phyloP scores from a whole-genome alignment of 352 stramenopile species.

The Thalassiosira mediterranea region DNA sequence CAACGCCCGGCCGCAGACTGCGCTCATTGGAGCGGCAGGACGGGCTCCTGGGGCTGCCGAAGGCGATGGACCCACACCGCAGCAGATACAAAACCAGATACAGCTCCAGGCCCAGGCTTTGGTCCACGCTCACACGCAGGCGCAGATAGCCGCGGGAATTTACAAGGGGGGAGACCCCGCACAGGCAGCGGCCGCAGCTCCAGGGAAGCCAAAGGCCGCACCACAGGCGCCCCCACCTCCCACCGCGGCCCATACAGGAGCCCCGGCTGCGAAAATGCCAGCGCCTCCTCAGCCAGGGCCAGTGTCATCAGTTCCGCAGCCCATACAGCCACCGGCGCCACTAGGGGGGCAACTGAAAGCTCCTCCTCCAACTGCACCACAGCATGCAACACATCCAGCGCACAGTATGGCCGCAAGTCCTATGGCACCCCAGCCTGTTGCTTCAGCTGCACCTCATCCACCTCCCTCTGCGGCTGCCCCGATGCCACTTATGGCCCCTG shows the following conservation, averaged over 20 bases:
- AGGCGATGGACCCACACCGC: conserved; percentile 43
- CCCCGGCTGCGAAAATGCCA: conserved; percentile 1
- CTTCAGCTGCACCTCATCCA: neutral
- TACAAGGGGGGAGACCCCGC: conserved; percentile 60
- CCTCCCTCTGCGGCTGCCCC: conserved; percentile 1
- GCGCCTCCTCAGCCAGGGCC: neutral
- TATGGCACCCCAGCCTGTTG: neutral
- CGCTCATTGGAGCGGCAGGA: conserved; percentile 19
- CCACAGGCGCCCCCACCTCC: conserved; percentile 2
- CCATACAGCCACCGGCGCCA: neutral
- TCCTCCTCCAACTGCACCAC: neutral
- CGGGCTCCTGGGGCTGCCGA: conserved; percentile 20
- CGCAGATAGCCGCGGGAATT: conserved; percentile 77
- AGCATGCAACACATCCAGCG: no score
- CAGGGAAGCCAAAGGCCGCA: conserved; percentile 6
- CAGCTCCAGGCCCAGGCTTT: conserved; percentile 72
- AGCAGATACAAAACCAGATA: conserved; percentile 81
- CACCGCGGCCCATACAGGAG: neutral
- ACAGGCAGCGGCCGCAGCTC: neutral
- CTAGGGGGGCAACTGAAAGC: neutral
- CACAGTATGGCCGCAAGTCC: no score
- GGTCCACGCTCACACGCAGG: conserved; percentile 80
- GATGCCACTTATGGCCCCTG: conserved; percentile 13
- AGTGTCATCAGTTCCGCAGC: neutral
- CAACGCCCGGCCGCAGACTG: conserved; percentile 68